Percentiles rank a stretch among this genome's conserved stretches.
phyloP scores from a whole-genome alignment of 2,329 filamentous ascomycete species.

The Colletotrichum sp. region DNA sequence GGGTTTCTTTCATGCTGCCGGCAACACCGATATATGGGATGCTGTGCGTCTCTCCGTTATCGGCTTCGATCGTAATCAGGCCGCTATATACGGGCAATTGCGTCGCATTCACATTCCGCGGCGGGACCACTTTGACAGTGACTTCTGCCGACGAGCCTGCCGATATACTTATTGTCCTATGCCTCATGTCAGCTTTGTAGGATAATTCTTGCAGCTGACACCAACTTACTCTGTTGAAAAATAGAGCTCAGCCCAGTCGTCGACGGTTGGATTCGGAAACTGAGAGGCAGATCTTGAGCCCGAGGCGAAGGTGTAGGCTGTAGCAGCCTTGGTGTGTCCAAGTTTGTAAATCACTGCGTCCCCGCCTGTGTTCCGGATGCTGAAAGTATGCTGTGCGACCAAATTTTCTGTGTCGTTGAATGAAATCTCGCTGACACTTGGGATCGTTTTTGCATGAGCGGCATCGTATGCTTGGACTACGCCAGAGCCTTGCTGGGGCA shows the following conservation, averaged over 20 bases:
- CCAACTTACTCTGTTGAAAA: constrained; percentile 13
- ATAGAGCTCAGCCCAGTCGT: constrained; percentile 16
- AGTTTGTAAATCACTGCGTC: constrained; percentile 40
- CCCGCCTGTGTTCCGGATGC: constrained; percentile 42
- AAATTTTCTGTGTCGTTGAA: constrained; percentile 52
- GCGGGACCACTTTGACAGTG: constrained; percentile 31
- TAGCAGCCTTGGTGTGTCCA: constrained; percentile 36
- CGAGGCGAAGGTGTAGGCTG: constrained; percentile 39
- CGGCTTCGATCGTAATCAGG: constrained; percentile 42
- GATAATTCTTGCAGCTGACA: background rate
- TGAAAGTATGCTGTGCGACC: constrained; percentile 34
- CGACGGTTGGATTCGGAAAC: constrained; percentile 25
- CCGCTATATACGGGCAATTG: constrained; percentile 47
- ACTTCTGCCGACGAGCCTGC: constrained; percentile 29
- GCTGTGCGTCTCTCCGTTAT: constrained; percentile 38
- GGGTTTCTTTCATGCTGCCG: constrained; percentile 27
- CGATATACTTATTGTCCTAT: constrained; percentile 27
- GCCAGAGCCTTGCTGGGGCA: constrained; percentile 47
- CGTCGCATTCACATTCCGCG: constrained; percentile 27
- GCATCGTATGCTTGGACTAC: constrained; percentile 46
- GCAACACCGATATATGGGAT: constrained; percentile 45
- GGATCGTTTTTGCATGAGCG: constrained; percentile 39
- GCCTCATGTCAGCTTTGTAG: background rate
- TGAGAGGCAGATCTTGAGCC: background rate
- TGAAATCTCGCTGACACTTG: constrained; percentile 42